Percentiles rank a stretch among this genome's conserved stretches.
Evolutionary conservation across 116 monocot genomes (phyloP).

Genomic region (Dioscorea cayenensis): DNA sequence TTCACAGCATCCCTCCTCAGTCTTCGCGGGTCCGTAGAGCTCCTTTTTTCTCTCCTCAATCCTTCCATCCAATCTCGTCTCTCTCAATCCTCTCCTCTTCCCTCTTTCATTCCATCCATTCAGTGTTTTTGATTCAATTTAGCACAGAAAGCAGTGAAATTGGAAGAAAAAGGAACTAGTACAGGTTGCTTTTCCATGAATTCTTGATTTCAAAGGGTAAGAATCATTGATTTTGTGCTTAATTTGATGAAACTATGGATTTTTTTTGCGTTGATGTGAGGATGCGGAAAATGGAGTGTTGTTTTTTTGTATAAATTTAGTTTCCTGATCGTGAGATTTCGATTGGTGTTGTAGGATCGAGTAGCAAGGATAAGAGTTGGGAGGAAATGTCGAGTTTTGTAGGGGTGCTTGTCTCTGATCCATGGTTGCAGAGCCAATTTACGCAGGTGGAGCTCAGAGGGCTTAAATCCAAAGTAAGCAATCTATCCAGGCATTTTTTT

Average conservation of each 20-base stretch:
- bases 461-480: conserved; percentile 79
- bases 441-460: conserved; percentile 88
- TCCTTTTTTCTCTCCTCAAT: not conserved
- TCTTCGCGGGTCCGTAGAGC: not conserved
- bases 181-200: not conserved
- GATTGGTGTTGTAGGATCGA: not conserved
- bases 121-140: not conserved
- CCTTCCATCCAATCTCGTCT: not conserved
- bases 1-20: not conserved
- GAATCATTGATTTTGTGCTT: not conserved
- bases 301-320: not conserved
- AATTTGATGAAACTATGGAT: not conserved
- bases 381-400: conserved; percentile 56
- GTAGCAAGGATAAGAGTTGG: not conserved
- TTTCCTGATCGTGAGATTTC: not conserved
- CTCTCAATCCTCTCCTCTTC: not conserved
- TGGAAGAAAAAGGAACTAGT: not conserved
- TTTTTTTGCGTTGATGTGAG: not conserved
- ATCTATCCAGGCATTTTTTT: not conserved
- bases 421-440: conserved; percentile 89
- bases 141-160: not conserved
- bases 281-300: not conserved
- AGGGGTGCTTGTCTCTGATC: conserved; percentile 93
- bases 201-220: not conserved
- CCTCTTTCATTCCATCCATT: not conserved